Evolutionary conservation across 129 eudicot species (phyloP), one percentile per base, ranked within the genome.

Genomic region (Arctium minus): DNA sequence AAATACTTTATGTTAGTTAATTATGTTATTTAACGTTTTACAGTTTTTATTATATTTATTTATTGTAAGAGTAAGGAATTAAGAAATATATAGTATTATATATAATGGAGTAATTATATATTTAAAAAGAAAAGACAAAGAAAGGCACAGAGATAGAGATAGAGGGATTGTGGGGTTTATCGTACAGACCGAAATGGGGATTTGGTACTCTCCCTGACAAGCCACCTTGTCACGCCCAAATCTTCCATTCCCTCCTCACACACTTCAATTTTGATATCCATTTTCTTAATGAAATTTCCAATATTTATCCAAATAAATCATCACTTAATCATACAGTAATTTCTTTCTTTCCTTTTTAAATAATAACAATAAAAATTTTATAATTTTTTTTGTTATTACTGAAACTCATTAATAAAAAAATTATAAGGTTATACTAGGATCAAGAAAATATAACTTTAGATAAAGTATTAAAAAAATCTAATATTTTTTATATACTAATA

Each of bases 151-250:
- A 53, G 4, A 17, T 1, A 4, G 65, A 13, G 62, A 50, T 3
- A 4, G 65, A 15, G 18, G 65, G 18, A 3, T 50, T 50, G 64
- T 50, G 75, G 75, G 9, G 83, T 79, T 84, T 78, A 78, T 50
- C 80, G 87, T 84, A 78, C 83, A 73, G 79, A 65, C 67, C 67
- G 80, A 64, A 73, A 73, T 84, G 87, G 87, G 83, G 87, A 84
- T 84, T 84, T 33, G 87, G 80, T 84, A 84, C 87, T 62, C 75
- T 79, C 83, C 22, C 87, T 84, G 87, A 84, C 87, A 84, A 73
- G 27, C 72, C 74, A 84, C 73, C 87, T 84, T 65, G 80, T 84
- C 87, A 84, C 87, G 87, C 87, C 75, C 79, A 84, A 84, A 84
- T 84, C 87, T 84, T 79, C 75, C 70, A 73, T 64, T 79, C 80